Base-by-base conservation (phyloP, 257 asterid genomes). In the Datura wrightii region DNA sequence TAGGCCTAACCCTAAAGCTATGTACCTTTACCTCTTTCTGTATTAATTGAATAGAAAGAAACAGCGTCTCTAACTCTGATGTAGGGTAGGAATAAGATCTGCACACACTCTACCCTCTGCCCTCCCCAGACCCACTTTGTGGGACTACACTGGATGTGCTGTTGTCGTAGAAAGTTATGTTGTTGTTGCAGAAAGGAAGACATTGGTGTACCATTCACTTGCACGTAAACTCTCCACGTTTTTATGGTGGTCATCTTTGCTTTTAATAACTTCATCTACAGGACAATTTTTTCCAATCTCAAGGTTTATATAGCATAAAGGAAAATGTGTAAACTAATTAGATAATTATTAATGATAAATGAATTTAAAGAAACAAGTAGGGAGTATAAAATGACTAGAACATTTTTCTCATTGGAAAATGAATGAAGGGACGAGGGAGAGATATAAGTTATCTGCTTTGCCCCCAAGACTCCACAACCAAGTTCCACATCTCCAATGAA, bases 171-270 rank as follows among this genome's bases (percentile, higher is more conserved):
- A 24, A 24, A 24, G 31, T 24, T 24, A 24, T 24, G 31, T 24
- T 24, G 31, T 24, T 24, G 31, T 24, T 24, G 31, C 31, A 24
- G 31, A 24, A 24, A 24, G 31, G 31, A 24, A 24, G 31, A 24
- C 31, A 24, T 24, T 24, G 79, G 48, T 70, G 52, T 8, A 50
- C 10, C 3, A 52, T 78, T 52, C 24, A 52, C 46, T 31, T 9
- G 82, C 16, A 15, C 34, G 34, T 52, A 7, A 50, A 78, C 15
- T 15, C 19, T 3, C 24, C 62, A 76, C 1, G 31, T 14, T 8
- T 50, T 52, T 52, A 4, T 4, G 82, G 63, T 52, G 63, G 82
- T 78, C 63, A 52, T 78, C 19, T 31, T 78, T 14, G 63, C 63
- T 31, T 44, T 14, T 78, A 63, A 52, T 52, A 76, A 60, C 69